Evolutionary conservation across 164 flowering plant genomes (phyloP).

Genomic region (Euptelea pleiosperma): DNA sequence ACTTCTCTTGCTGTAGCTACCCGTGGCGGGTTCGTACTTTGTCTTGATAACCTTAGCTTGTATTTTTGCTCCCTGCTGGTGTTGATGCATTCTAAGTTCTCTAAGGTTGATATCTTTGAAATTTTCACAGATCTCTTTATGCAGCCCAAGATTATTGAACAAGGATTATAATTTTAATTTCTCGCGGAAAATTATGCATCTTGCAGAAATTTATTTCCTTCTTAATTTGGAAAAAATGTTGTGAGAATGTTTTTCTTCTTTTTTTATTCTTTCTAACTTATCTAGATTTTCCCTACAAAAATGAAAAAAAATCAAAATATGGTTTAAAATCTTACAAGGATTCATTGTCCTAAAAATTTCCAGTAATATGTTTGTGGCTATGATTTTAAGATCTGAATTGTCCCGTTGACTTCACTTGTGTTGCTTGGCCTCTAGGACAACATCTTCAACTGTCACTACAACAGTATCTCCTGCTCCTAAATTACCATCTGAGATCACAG

Average conservation of each 20-base stretch:
- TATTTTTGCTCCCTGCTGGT: not conserved
- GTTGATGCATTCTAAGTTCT: not conserved
- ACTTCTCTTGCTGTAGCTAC: slow-evolving; percentile 54
- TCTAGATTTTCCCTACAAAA: too few relatives aligned
- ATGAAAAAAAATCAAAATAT: too few relatives aligned
- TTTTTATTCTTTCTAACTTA: too few relatives aligned
- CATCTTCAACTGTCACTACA: slow-evolving; percentile 41
- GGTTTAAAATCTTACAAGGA: too few relatives aligned
- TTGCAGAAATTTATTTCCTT: not conserved
- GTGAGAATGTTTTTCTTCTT: too few relatives aligned
- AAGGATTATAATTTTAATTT: too few relatives aligned
- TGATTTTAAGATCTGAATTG: too few relatives aligned
- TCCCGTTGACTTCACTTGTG: not conserved
- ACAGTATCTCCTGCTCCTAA: slow-evolving; percentile 57
- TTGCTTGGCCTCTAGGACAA: slow-evolving; percentile 37
- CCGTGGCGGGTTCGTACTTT: slow-evolving; percentile 63
- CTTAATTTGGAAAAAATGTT: too few relatives aligned
- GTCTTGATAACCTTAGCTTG: not conserved
- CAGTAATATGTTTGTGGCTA: too few relatives aligned
- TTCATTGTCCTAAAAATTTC: too few relatives aligned
- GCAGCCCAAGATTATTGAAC: not conserved
- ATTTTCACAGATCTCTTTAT: not conserved
- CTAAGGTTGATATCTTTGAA: not conserved
- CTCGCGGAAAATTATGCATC: not conserved
- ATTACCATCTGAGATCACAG: slow-evolving; percentile 92